Conservation (phyloP, 129 eudicot genomes). For the Artemisia tridentata region DNA sequence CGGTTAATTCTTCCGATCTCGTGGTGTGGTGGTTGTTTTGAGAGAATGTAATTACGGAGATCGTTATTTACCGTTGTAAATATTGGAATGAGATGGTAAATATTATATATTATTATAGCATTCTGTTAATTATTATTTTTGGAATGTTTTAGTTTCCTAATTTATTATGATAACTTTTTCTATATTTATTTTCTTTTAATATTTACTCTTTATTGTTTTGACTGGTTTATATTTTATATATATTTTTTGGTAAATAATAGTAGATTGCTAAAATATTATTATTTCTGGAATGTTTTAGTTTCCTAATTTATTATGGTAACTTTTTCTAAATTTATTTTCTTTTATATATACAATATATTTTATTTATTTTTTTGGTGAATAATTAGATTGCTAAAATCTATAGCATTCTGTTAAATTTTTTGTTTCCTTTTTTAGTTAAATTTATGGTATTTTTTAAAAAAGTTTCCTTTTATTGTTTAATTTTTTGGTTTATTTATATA, state of each 20-base stretch:
- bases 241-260: too few relatives aligned
- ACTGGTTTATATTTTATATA: too few relatives aligned
- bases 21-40: conserved; percentile 23
- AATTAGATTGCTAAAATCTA: conserved; percentile 21
- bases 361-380: background rate
- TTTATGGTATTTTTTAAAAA: background rate
- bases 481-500: background rate
- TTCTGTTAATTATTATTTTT: too few relatives aligned
- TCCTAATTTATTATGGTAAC: background rate
- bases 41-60: conserved; percentile 62
- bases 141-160: too few relatives aligned
- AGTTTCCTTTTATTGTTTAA: too few relatives aligned
- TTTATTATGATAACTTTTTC: too few relatives aligned
- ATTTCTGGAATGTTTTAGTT: too few relatives aligned
- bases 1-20: conserved; percentile 54
- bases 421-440: background rate
- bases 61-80: conserved; percentile 48
- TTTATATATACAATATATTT: background rate
- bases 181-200: too few relatives aligned
- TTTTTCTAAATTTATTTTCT: too few relatives aligned
- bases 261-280: too few relatives aligned
- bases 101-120: background rate
- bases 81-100: conserved; percentile 71
- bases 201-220: too few relatives aligned
- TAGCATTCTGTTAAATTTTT: conserved; percentile 34